phyloP scores from a whole-genome alignment of 805 yeast species.

The Zygosaccharomyces siamensis region DNA sequence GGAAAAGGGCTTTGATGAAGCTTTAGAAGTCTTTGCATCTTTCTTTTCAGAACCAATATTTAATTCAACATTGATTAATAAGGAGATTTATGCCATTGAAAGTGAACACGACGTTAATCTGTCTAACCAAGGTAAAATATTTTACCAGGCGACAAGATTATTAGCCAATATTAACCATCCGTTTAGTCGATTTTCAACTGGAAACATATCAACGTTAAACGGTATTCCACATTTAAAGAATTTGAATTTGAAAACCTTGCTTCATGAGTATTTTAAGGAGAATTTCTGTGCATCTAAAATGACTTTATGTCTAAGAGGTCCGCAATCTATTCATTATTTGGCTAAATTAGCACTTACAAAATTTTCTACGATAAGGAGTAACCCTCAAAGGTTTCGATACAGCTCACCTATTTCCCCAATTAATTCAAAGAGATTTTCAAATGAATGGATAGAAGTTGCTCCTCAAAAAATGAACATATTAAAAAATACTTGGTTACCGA shows the following conservation, averaged over 20 bases:
- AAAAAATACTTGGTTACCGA: constrained; percentile 17
- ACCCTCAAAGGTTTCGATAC: background rate
- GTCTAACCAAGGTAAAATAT: constrained; percentile 39
- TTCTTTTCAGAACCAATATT: constrained; percentile 51
- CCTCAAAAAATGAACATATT: constrained; percentile 20
- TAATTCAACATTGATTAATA: constrained; percentile 37
- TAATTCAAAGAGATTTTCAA: constrained; percentile 1
- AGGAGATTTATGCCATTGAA: constrained; percentile 57
- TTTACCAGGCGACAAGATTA: constrained; percentile 56
- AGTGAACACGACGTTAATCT: constrained; percentile 62
- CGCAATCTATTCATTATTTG: constrained; percentile 56
- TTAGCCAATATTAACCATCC: constrained; percentile 46
- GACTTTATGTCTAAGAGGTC: constrained; percentile 58
- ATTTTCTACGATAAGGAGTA: constrained; percentile 37
- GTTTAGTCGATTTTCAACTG: constrained; percentile 62
- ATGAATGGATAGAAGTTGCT: constrained; percentile 1
- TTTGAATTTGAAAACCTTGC: constrained; percentile 34
- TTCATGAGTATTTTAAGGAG: constrained; percentile 39
- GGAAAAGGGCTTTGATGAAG: constrained; percentile 41
- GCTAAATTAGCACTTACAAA: constrained; percentile 45
- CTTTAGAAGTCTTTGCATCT: constrained; percentile 47
- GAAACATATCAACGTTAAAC: constrained; percentile 48
- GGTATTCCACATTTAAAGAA: constrained; percentile 34
- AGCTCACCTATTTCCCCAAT: constrained; percentile 3
- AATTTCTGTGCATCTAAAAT: constrained; percentile 47